Base-by-base conservation (phyloP, 192 early-diverging fungal genomes). In the Paraglomus brasilianum region DNA sequence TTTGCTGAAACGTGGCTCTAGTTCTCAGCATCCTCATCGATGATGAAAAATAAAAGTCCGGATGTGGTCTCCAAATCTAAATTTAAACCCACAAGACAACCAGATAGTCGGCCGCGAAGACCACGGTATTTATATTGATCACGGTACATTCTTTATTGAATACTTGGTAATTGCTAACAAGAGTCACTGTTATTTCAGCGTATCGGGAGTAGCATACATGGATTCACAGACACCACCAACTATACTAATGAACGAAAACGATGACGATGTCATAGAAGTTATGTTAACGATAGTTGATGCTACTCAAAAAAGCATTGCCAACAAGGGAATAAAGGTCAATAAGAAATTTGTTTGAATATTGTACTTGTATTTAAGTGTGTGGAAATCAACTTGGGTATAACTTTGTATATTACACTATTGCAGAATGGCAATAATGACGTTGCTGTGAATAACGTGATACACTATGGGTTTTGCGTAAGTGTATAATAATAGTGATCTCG, bases 221-320 rank as follows among this genome's bases (percentile, higher is more conserved):
- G 52, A 68, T 21, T 66, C 73, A 2, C 59, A 62, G 47, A 64
- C 75, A 19, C 74, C 77, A 13, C 83, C 83, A 15, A 76, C 83
- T 15, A 77, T 85, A 30, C 74, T 76, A 50, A 85, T 85, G 83
- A 75, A 75, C n/a, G 83, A 85, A 14, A 78, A 80, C 59, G 83
- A 85, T 39, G 76, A 83, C 40, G 80, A 82, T 13, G 70, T 63
- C 48, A 69, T 82, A 5, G 76, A 78, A 40, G 75, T 78, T 19
- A 80, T 80, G 78, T 74, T 85, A 46, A 68, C 52, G 14, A 71
- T 45, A 4, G 68, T 66, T 59, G 66, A 52, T 41, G 57, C 22
- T 43, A 62, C 19, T 42, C 22, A 36, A 14, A 7, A n/a, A 15
- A 69, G 44, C 40, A 70, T 36, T 30, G 48, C 42, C 40, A 64